Evolutionary conservation across 1,284 basidiomycete genomes (phyloP).

Genomic region (Marasmius fiardii): DNA sequence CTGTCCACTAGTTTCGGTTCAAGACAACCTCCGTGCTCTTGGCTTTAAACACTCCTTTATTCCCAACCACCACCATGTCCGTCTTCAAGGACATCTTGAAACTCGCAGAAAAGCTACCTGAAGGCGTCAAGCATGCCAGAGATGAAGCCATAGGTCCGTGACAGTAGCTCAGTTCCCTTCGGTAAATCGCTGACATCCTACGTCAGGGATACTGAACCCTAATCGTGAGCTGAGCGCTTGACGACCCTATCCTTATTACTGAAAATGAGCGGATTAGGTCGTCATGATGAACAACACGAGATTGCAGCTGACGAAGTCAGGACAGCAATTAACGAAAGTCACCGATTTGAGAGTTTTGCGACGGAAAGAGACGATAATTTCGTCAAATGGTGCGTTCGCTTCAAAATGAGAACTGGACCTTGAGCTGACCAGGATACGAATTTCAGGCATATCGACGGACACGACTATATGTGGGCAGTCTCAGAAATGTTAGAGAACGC

Average conservation of each 20-base stretch:
- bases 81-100: conserved; percentile 29
- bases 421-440: neutral
- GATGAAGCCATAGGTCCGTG: conserved; percentile 47
- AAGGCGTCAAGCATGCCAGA: conserved; percentile 46
- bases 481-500: conserved; percentile 84
- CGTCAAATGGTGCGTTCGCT: conserved; percentile 72
- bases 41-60: too few relatives aligned
- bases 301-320: conserved; percentile 59
- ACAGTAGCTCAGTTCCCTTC: neutral
- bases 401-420: neutral
- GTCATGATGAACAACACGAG: conserved; percentile 62
- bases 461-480: conserved; percentile 93
- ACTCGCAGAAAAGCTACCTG: conserved; percentile 31
- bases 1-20: too few relatives aligned
- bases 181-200: neutral
- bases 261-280: conserved; percentile 22
- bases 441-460: conserved; percentile 81
- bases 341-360: conserved; percentile 87
- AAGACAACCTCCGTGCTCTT: too few relatives aligned
- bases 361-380: conserved; percentile 64
- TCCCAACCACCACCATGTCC: conserved; percentile 21
- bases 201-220: neutral
- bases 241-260: neutral
- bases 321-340: conserved; percentile 69
- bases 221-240: neutral